phyloP scores from a whole-genome alignment of 495 filamentous ascomycete species.

The Apiosordaria backusii region DNA sequence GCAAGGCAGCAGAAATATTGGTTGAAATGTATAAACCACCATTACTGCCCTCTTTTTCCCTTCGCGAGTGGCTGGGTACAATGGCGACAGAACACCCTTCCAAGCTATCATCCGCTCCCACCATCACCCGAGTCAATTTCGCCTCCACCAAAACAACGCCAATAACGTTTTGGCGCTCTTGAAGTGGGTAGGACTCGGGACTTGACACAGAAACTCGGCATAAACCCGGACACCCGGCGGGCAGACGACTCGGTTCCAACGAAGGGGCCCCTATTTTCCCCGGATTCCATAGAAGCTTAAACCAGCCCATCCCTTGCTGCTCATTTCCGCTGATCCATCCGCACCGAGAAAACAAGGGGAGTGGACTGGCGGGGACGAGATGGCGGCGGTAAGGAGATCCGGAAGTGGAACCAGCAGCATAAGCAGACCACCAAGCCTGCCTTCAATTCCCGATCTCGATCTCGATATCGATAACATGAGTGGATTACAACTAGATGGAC shows the following conservation, averaged over 20 bases:
- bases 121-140: neutral
- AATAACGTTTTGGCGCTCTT: neutral
- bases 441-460: constrained; percentile 16
- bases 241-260: neutral
- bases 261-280: neutral
- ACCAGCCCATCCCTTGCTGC: neutral
- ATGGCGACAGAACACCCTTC: neutral
- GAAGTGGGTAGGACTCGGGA: neutral
- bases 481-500: constrained; percentile 1
- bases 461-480: constrained; percentile 12
- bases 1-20: neutral
- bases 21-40: neutral
- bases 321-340: neutral
- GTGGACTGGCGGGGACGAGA: neutral
- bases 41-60: neutral
- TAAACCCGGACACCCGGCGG: neutral
- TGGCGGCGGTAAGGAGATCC: neutral
- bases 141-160: neutral
- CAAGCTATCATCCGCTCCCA: neutral
- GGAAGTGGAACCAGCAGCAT: constrained; percentile 5
- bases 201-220: neutral
- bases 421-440: constrained; percentile 11
- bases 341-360: neutral
- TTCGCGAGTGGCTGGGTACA: neutral
- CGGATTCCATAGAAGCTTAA: neutral